Conservation (phyloP, 1,139 yeast genomes). For the Entelexis paramagnoliae region DNA sequence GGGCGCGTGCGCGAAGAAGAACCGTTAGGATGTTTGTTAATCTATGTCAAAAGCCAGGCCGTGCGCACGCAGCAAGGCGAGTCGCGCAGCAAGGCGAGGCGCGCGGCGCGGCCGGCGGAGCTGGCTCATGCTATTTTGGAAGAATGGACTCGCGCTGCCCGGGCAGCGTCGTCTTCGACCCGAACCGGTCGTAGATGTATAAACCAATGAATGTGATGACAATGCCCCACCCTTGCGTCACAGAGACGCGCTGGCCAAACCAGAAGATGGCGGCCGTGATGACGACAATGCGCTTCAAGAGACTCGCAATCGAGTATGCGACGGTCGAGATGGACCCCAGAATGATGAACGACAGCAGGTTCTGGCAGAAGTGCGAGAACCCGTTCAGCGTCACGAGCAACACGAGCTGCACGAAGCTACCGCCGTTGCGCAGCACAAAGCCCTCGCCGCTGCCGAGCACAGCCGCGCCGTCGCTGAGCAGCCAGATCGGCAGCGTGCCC, state of each 20-base stretch:
- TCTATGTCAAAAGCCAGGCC: too few species aligned
- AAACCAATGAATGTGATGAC: slow-evolving; percentile 52
- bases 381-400: slow-evolving; percentile 43
- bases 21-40: too few species aligned
- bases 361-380: slow-evolving; percentile 70
- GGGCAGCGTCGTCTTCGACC: slow-evolving; percentile 28
- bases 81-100: too few species aligned
- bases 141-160: slow-evolving; percentile 8
- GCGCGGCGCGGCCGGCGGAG: too few species aligned
- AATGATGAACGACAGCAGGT: slow-evolving; percentile 78
- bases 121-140: not conserved
- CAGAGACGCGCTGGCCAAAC: slow-evolving; percentile 48
- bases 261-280: slow-evolving; percentile 70
- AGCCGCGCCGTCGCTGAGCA: slow-evolving; percentile 47
- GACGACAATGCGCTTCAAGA: slow-evolving; percentile 76
- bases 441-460: slow-evolving; percentile 17
- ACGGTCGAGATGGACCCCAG: slow-evolving; percentile 80
- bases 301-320: slow-evolving; percentile 82
- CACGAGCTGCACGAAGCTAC: slow-evolving; percentile 16
- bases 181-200: slow-evolving; percentile 68
- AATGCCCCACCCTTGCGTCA: slow-evolving; percentile 59
- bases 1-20: too few species aligned
- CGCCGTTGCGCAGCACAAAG: slow-evolving; percentile 17
- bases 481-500: slow-evolving; percentile 68
- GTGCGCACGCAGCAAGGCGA: too few species aligned